Evolutionary conservation across 2,329 filamentous ascomycete genomes (phyloP).

Genomic region (Stenocarpella maydis): DNA sequence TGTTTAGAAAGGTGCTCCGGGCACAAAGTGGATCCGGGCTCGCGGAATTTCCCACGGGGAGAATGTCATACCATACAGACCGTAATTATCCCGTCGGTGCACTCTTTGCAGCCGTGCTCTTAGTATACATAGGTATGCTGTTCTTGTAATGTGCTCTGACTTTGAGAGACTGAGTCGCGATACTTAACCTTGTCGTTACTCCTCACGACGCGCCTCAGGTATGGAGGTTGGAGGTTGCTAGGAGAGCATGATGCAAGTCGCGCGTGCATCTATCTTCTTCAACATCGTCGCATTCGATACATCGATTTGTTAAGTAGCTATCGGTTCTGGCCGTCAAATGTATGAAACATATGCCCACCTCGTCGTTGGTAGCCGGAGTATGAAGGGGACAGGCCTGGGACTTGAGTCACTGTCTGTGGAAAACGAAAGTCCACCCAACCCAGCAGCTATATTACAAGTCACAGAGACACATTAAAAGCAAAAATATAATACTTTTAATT

Average conservation of each 20-base stretch:
- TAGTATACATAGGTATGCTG: not conserved
- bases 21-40: not conserved
- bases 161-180: not conserved
- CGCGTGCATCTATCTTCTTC: not conserved
- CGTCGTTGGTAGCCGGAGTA: not conserved
- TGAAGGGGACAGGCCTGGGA: conserved; percentile 18
- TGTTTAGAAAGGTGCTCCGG: not conserved
- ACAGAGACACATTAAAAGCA: no score
- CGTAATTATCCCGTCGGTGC: not conserved
- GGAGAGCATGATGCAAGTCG: not conserved
- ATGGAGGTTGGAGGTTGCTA: no score
- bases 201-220: no score
- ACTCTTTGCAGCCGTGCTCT: not conserved
- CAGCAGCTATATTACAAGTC: no score
- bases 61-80: not conserved
- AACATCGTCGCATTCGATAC: not conserved
- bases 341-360: conserved; percentile 9
- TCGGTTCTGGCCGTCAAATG: conserved; percentile 6
- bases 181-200: not conserved
- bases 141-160: not conserved
- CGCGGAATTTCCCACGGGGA: not conserved
- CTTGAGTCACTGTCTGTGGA: no score
- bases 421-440: no score
- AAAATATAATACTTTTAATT: no score
- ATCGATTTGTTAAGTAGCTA: not conserved